Base-by-base conservation (phyloP, 2,329 filamentous ascomycete species). In the Aspergillus sclerotialis region DNA sequence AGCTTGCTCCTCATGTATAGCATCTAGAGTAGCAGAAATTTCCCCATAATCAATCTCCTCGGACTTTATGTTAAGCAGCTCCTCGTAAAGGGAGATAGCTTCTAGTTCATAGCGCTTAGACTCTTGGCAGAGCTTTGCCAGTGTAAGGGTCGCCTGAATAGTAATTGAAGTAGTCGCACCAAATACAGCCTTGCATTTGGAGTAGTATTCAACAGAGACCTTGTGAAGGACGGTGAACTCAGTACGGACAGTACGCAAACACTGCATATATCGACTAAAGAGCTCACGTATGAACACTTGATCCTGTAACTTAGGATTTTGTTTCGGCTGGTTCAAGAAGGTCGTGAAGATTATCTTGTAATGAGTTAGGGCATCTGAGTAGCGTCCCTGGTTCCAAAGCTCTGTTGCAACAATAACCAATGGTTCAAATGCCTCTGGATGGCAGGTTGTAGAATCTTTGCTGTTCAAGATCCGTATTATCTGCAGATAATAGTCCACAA, bases 401-500 rank as follows among this genome's bases (percentile, higher is more conserved):
- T 65, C 61, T 3, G 50, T 58, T 3, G 58, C 52, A 9, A 67
- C 58, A 28, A 60, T 56, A 11, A 56, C 34, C 4, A 63, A 38
- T 1, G 62, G 56, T 41, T 64, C 56, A 21, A 67, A 49, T 2
- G 61, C 60, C 7, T 65, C 62, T 0, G 50, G 52, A 13, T 59
- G 55, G 42, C 53, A 58, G 12, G 39, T 46, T 5, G 53, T 42
- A 0, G 54, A 45, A 25, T 56, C 52, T 41, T n/a, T n/a, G n/a
- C 63, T 65, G 49, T 65, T 66, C 34, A 65, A 26, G 7, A 42
- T 44, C n/a, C 44, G 47, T 13, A 64, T 51, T 30, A 65, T 60
- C 19, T 50, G 55, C 35, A 50, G 53, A 37, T 64, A 64, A 44
- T 65, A 65, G 23, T 62, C 56, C 11, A 65, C 38, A 27, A 52